A percentile compares a stretch with the other conserved stretches of the same genome.
Conservation (phyloP, 148 eudicot species). For the Camellia lanceoleosa region DNA sequence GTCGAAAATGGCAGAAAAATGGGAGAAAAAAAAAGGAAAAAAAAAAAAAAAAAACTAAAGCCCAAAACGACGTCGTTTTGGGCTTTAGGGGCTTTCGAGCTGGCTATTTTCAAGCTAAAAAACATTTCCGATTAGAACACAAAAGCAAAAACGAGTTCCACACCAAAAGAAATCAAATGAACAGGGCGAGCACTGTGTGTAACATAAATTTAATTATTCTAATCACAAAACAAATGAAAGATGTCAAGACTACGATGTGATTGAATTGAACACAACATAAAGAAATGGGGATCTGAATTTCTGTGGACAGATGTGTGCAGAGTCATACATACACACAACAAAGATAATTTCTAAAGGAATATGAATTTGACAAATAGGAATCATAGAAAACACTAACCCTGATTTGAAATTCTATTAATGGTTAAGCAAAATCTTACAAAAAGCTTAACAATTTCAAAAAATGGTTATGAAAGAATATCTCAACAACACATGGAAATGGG, state of each 20-base stretch:
- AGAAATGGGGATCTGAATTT: not conserved
- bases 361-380: not conserved
- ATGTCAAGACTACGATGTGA: not conserved
- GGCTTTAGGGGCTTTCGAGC: no score
- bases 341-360: not conserved
- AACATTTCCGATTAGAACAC: no score
- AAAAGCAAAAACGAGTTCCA: not conserved
- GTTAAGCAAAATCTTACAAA: no score
- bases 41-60: no score
- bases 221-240: not conserved
- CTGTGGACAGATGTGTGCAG: not conserved
- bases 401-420: not conserved
- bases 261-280: not conserved
- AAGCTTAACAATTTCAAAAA: no score
- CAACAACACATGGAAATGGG: not conserved
- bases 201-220: not conserved
- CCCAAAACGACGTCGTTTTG: no score
- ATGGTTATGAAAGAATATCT: not conserved
- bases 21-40: no score
- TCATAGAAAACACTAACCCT: not conserved
- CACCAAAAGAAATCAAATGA: not conserved
- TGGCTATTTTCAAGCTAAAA: no score
- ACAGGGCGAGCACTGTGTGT: not conserved
- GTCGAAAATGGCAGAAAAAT: no score
- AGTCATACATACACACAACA: not conserved